Percentiles rank a stretch among this genome's conserved stretches.
phyloP scores from a whole-genome alignment of 257 asterid genomes.

The Ophiorrhiza pumila region DNA sequence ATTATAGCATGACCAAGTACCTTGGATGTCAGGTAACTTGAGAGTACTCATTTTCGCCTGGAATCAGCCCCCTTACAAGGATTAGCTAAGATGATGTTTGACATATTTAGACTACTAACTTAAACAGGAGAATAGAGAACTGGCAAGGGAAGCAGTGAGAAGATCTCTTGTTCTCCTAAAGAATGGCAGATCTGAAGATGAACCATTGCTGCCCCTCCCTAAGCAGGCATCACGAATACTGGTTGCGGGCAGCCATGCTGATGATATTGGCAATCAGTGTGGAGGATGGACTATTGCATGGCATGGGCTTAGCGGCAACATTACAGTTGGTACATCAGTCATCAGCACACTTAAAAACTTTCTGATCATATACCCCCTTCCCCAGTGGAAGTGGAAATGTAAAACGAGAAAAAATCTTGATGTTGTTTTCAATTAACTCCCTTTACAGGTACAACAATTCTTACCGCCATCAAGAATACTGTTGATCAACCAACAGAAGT shows the following conservation, averaged over 20 bases:
- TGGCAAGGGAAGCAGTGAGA: constrained; percentile 45
- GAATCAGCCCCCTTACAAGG: background rate
- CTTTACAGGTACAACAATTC: constrained; percentile 24
- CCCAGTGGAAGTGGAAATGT: background rate
- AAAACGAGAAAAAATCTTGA: too few species aligned
- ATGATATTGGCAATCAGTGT: constrained; percentile 37
- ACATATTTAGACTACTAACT: background rate
- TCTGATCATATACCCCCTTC: background rate
- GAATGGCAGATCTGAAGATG: constrained; percentile 22
- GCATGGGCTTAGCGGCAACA: constrained; percentile 35
- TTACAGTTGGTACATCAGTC: constrained; percentile 18
- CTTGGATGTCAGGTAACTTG: constrained; percentile 52
- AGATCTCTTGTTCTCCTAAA: constrained; percentile 40
- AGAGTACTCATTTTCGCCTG: background rate
- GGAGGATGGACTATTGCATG: constrained; percentile 44
- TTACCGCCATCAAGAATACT: constrained; percentile 18
- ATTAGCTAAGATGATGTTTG: background rate
- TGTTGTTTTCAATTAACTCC: background rate
- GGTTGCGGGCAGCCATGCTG: constrained; percentile 42
- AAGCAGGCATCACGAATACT: constrained; percentile 27
- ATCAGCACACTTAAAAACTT: background rate
- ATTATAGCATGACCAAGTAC: constrained; percentile 59
- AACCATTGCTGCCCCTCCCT: constrained; percentile 35
- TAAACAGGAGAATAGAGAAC: constrained; percentile 34
- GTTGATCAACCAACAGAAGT: constrained; percentile 23